Evolutionary conservation across 2,329 filamentous ascomycete species (phyloP).

Genomic region (Cordyceps militaris): DNA sequence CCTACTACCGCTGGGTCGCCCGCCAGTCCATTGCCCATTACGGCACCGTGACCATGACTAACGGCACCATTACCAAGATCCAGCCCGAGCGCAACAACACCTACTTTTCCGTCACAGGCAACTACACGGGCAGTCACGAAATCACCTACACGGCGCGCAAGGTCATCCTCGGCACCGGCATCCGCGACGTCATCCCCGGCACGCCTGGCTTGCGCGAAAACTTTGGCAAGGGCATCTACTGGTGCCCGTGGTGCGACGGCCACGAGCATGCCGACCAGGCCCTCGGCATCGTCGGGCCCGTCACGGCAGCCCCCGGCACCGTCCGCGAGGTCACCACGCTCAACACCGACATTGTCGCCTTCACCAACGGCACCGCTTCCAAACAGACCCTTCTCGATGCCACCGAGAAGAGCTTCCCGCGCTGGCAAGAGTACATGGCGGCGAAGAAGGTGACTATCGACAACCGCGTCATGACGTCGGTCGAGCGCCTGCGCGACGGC

Average conservation of each 20-base stretch:
- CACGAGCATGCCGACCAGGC: conserved; percentile 53
- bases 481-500: conserved; percentile 40
- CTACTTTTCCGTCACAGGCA: conserved; percentile 18
- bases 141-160: conserved; percentile 41
- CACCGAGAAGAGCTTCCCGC: conserved; percentile 33
- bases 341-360: conserved; percentile 48
- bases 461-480: conserved; percentile 44
- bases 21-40: conserved; percentile 47
- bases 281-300: conserved; percentile 44
- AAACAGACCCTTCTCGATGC: conserved; percentile 28
- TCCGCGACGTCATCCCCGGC: conserved; percentile 45
- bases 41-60: conserved; percentile 40
- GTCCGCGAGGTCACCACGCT: conserved; percentile 48
- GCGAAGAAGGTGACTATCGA: conserved; percentile 46
- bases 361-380: conserved; percentile 54
- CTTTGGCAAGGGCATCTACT: conserved; percentile 54
- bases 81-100: conserved; percentile 32
- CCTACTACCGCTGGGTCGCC: conserved; percentile 47
- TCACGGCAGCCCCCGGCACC: conserved; percentile 57
- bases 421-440: conserved; percentile 43
- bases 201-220: conserved; percentile 48
- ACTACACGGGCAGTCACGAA: conserved; percentile 12
- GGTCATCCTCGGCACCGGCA: conserved; percentile 50
- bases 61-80: conserved; percentile 45
- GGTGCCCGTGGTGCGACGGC: conserved; percentile 61